Conservation (phyloP, 805 yeast species). For the Candida palmyrensis region DNA sequence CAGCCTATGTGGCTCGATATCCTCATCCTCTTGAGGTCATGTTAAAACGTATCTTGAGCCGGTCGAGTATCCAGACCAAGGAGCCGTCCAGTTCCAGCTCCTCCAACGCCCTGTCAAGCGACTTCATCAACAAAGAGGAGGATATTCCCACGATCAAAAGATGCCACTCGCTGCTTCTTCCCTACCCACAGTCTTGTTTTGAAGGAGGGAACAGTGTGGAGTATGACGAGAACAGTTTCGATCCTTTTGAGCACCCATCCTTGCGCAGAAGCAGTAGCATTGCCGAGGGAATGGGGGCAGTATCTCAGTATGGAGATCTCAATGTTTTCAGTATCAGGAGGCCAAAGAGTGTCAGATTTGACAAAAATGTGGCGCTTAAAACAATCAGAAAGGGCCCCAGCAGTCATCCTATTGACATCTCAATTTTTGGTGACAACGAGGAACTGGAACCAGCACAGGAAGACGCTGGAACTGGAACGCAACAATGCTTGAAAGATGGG, state of each 20-base stretch:
- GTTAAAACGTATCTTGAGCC: too few species aligned
- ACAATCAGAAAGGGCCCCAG: too few species aligned
- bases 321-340: conserved; percentile 7
- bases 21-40: conserved; percentile 24
- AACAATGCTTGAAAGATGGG: too few species aligned
- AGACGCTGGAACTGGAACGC: too few species aligned
- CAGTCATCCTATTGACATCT: not conserved
- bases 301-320: too few species aligned
- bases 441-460: too few species aligned
- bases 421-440: not conserved
- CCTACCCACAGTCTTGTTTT: conserved; percentile 3
- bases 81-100: too few species aligned
- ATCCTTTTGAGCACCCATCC: conserved; percentile 14
- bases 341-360: conserved; percentile 9
- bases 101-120: conserved; percentile 3
- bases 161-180: conserved; percentile 11
- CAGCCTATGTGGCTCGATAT: too few species aligned
- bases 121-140: not conserved
- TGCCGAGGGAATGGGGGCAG: conserved; percentile 8
- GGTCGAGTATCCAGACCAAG: too few species aligned
- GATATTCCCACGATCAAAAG: conserved; percentile 8
- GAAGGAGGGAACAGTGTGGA: conserved; percentile 6
- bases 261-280: conserved; percentile 13
- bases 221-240: conserved; percentile 14
- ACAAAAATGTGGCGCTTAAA: too few species aligned